Evolutionary conservation across 2,329 filamentous ascomycete species (phyloP).

Genomic region (Byssoonygena ceratinophila): DNA sequence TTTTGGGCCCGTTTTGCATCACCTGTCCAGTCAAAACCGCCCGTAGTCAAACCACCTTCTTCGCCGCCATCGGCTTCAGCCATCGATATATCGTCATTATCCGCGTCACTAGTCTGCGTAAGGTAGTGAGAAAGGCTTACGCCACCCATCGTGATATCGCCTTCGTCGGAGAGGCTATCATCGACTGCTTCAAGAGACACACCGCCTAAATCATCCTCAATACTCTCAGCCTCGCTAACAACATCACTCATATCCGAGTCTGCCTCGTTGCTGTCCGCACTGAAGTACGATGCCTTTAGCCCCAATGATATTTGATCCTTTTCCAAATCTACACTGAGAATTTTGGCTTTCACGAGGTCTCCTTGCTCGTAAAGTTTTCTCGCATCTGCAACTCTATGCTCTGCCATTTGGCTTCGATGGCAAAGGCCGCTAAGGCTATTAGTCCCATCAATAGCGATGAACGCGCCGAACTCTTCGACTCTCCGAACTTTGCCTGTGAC

Average conservation of each 20-base stretch:
- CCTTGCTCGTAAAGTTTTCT: constrained; percentile 80
- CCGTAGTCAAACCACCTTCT: constrained; percentile 50
- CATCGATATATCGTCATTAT: constrained; percentile 38
- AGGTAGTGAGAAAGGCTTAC: constrained; percentile 31
- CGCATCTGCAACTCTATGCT: constrained; percentile 71
- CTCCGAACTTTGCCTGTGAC: constrained; percentile 86
- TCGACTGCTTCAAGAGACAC: constrained; percentile 26
- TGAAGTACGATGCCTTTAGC: constrained; percentile 85
- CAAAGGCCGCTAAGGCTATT: constrained; percentile 85
- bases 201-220: constrained; percentile 28
- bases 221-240: constrained; percentile 34
- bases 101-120: constrained; percentile 33
- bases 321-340: constrained; percentile 64
- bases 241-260: constrained; percentile 39
- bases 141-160: constrained; percentile 33
- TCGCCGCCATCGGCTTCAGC: constrained; percentile 22
- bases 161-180: constrained; percentile 28
- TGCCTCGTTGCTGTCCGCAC: constrained; percentile 46
- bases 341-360: constrained; percentile 83
- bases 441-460: constrained; percentile 80
- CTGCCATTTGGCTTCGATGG: constrained; percentile 84
- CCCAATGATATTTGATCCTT: constrained; percentile 78
- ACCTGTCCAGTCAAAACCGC: constrained; percentile 81
- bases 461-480: constrained; percentile 89
- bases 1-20: constrained; percentile 42